A percentile compares a stretch with the other conserved stretches of the same genome.
phyloP scores from a whole-genome alignment of 2,329 filamentous ascomycete species.

The Albifimbria verrucaria region DNA sequence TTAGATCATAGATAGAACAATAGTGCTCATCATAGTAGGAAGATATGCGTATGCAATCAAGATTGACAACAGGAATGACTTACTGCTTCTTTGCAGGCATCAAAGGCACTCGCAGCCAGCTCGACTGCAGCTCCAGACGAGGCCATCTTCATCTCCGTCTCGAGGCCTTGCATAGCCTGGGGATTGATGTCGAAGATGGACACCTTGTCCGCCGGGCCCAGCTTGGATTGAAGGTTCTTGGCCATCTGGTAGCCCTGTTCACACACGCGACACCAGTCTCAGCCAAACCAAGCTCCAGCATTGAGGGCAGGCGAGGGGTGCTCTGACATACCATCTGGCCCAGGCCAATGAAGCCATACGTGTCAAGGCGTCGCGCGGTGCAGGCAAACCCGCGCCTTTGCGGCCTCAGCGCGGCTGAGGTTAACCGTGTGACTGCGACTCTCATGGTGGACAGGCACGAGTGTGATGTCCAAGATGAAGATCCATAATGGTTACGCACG shows the following conservation, averaged over 20 bases:
- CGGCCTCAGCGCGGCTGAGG: slow-evolving; percentile 13
- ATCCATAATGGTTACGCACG: neutral
- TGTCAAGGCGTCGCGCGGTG: slow-evolving; percentile 44
- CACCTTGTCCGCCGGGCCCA: slow-evolving; percentile 47
- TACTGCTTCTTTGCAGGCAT: slow-evolving; percentile 52
- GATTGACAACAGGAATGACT: slow-evolving; percentile 17
- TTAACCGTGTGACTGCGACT: slow-evolving; percentile 6
- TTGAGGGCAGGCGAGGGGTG: no score
- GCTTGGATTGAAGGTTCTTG: slow-evolving; percentile 57
- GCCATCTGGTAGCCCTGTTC: slow-evolving; percentile 60
- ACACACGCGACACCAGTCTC: neutral
- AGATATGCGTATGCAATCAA: neutral
- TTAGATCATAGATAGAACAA: slow-evolving; percentile 66
- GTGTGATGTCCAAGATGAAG: neutral
- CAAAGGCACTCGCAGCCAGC: slow-evolving; percentile 40
- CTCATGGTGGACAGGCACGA: slow-evolving; percentile 13
- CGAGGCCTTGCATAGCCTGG: slow-evolving; percentile 42
- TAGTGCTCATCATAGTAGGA: slow-evolving; percentile 16
- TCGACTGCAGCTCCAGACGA: slow-evolving; percentile 44
- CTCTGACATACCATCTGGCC: slow-evolving; percentile 59
- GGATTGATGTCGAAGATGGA: slow-evolving; percentile 56
- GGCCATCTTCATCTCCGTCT: slow-evolving; percentile 42
- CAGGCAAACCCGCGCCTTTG: slow-evolving; percentile 49
- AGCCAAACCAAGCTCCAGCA: neutral
- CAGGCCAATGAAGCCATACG: slow-evolving; percentile 57